phyloP scores from a whole-genome alignment of 129 eudicot genomes.

The Dittrichia graveolens region DNA sequence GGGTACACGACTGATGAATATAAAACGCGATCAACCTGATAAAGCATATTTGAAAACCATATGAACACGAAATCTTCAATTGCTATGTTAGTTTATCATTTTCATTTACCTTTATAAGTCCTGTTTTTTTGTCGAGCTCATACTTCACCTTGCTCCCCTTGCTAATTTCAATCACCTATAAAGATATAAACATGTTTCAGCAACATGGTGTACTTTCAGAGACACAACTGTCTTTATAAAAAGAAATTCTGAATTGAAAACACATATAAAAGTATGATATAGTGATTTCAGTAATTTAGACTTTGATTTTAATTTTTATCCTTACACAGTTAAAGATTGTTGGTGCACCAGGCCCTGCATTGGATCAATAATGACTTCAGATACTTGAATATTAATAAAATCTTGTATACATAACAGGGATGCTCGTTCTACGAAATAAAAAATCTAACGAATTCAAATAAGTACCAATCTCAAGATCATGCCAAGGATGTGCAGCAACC shows the following conservation, averaged over 20 bases:
- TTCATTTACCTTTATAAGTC: conserved; percentile 76
- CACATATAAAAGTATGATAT: neutral
- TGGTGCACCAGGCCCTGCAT: conserved; percentile 95
- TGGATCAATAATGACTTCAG: conserved; percentile 16
- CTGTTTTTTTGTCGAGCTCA: conserved; percentile 91
- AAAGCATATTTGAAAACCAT: conserved; percentile 8
- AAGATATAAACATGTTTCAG: conserved; percentile 19
- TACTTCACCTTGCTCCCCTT: conserved; percentile 98
- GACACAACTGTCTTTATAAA: neutral
- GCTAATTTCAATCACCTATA: conserved; percentile 87
- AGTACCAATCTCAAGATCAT: conserved; percentile 90
- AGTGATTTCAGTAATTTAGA: neutral
- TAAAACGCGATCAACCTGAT: conserved; percentile 89
- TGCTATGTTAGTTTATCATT: conserved; percentile 17
- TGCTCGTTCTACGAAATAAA: neutral
- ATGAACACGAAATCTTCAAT: conserved; percentile 11
- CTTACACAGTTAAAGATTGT: conserved; percentile 79
- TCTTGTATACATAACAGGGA: neutral
- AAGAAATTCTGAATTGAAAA: neutral
- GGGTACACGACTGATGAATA: conserved; percentile 97
- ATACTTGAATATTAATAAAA: conserved; percentile 14
- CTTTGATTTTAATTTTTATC: conserved; percentile 3
- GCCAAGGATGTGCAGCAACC: conserved; percentile 99
- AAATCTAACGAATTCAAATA: neutral
- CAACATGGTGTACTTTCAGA: neutral